Base-by-base conservation (phyloP, 139 green algal genomes). In the Tetradesmus lagerheimii region DNA sequence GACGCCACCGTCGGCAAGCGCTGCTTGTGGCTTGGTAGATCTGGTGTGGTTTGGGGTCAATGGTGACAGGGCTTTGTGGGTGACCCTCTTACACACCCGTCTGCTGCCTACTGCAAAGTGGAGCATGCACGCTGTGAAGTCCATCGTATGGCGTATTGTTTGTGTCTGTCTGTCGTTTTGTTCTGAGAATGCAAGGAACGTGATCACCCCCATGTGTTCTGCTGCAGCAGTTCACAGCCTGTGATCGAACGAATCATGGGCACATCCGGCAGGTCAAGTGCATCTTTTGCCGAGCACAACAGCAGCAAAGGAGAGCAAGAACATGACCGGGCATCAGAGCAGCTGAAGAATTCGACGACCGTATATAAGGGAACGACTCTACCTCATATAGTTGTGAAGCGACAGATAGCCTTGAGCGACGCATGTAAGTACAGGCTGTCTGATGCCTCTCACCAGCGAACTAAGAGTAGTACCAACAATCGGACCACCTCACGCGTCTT, bases 331-430 rank as follows among this genome's bases (percentile, higher is more conserved):
- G 3, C 57, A 31, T 71, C 57, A 18, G 57, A 71, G 57, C 57
- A 71, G 25, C 57, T 71, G 57, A 71, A 71, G 57, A 31, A 71
- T 31, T 53, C 74, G 34, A 27, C 50, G 9, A 50, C 62, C 5
- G 64, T 90, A 8, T 90, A 66, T 41, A 90, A 90, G 57, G 86
- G 86, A 18, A 90, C 86, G 1, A 90, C 86, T 12, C 37, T 90
- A 4, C 86, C 86, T 29, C 74, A 84, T 57, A 84, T 90, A 20
- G 71, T 84, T 11, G 86, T 90, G 25, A 90, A 34, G 47, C 45
- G 86, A 23, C 57, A 71, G 57, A 8, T 71, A 31, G 25, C 57
- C 9, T 23, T 71, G 4, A n/a, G 31, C 25, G 57, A 71, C 57
- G 57, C 57, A 71, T 71, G 57, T 71, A n/a, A 71, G 57, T 71